Base-by-base conservation (phyloP, 2,329 filamentous ascomycete species). In the Lojkania enalia region DNA sequence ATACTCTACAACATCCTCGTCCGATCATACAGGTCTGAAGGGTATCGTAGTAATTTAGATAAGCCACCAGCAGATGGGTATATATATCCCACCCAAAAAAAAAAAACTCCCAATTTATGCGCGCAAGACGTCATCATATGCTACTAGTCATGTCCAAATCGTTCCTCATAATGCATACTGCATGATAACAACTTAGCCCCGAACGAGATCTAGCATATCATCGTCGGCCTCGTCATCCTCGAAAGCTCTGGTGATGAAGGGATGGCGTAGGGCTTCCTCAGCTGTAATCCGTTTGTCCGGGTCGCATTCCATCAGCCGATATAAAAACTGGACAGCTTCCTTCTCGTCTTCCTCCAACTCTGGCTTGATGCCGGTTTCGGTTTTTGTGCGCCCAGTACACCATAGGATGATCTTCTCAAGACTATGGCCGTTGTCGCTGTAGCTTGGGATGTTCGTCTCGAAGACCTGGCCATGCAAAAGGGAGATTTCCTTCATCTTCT, bases 381-480 rank as follows among this genome's bases (percentile, higher is more conserved):
- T 78, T 49, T 80, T 79, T 44, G 82, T 84, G 16, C 90, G 83
- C 48, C 87, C 88, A 19, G 90, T 96, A 62, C 90, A 94, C 94
- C 94, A 99, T 37, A 96, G 77, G 52, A 99, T 86, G 57, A 99
- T 94, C 73, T 95, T 94, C 71, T 96, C 90, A 58, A 96, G 84
- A 4, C 82, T 85, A 67, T 95, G 95, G 0, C 94, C 94, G 32
- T 84, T 82, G 54, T 87, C 84, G 32, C 88, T 89, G 56, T 99
- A 87, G 1, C 89, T 96, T 1, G 92, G 92, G 45, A 99, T 90
- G 48, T 83, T 95, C 0, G 89, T 94, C 70, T 99, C 90, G 52
- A 97, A 90, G 46, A 95, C 84, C 60, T 91, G 88, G 1, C 94
- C 94, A 63, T 99, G 94, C 39, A 96, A 76, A 14, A 90, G 76